Evolutionary conservation across 495 filamentous ascomycete genomes (phyloP), one percentile per base, ranked within the genome.

Genomic region (Trichocladium antarcticum): DNA sequence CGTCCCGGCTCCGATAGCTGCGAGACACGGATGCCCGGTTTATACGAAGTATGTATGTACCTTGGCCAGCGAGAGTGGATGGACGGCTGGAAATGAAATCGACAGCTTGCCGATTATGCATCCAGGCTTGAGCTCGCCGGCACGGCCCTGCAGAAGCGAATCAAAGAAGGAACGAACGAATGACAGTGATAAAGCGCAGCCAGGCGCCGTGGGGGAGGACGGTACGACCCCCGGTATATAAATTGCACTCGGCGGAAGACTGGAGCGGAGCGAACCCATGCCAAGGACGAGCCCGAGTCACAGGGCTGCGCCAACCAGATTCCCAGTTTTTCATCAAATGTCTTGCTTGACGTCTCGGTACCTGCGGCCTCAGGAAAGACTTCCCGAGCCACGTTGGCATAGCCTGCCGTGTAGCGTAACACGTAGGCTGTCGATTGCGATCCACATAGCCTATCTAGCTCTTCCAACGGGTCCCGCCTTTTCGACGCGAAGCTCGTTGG

Each of bases 71-170:
- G 50, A 46, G 51, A 62, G 46, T 57, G 52, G 56, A 24, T 46
- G 42, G 45, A 43, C 11, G 42, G 10, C 38, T 22, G 22, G 34
- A 39, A 20, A 56, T 35, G 57, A 59, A 57, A 59, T 31, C 54
- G 44, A 56, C 52, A 37, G 38, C 16, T 51, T 57, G 57, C 57
- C 59, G 59, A 60, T 47, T 62, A 57, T 57, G 60, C n/a, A n/a
- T n/a, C 49, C n/a, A n/a, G n/a, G 53, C 52, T 40, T 52, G 53
- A 54, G 53, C 53, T 50, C 31, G 28, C 16, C 24, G 24, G 24
- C 24, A 27, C 4, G 8, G 24, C 24, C 8, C 24, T 3, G 4
- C 4, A 4, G 24, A 27, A 4, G 24, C 4, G 24, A 27, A 8
- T 8, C 24, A 32, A 32, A 10, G 12, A 32, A 32, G 12, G 31